Evolutionary conservation across 441 rosid species (phyloP), one percentile per base, ranked within the genome.

Genomic region (Populus tomentosa): DNA sequence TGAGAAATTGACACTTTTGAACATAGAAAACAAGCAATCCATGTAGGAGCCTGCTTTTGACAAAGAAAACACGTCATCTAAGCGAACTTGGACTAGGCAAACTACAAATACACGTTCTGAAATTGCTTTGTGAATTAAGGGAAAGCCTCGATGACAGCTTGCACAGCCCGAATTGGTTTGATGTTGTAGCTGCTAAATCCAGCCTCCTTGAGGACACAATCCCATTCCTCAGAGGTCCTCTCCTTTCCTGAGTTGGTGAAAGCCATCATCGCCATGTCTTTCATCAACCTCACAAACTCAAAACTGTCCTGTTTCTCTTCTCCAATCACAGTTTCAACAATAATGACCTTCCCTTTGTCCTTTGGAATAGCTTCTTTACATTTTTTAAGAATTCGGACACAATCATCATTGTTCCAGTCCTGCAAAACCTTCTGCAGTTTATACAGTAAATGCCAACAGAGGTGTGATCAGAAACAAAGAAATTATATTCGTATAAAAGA

Each of bases 221-320:
- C 84, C 91, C 92, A 92, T 72, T 92, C 95, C 67, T 87, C 82
- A 40, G 75, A 77, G 23, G 88, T 89, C 75, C 91, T 76, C 75
- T 91, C 92, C 81, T 86, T 88, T 61, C 95, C 97, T 26, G 75
- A 80, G 65, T 67, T 78, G 2, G 92, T 88, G 74, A 86, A 90
- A 71, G 91, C 90, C 90, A 86, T 85, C 92, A 88, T 87, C 75
- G 68, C 84, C 91, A 88, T 84, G 81, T 90, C 97, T 7, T 89
- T 75, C 84, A 80, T 81, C 77, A 91, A 62, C 71, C 86, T 86
- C 23, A 84, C 85, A 0, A 28, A 75, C 28, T 81, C 86, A 10
- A 83, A 62, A 83, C 84, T 80, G 9, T 84, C 86, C 3, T 81
- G 79, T 36, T 50, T 78, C 65, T 81, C 80, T 36, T 84, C 82